Evolutionary conservation across 306 rosid species (phyloP).

Genomic region (Potentilla sterilis): DNA sequence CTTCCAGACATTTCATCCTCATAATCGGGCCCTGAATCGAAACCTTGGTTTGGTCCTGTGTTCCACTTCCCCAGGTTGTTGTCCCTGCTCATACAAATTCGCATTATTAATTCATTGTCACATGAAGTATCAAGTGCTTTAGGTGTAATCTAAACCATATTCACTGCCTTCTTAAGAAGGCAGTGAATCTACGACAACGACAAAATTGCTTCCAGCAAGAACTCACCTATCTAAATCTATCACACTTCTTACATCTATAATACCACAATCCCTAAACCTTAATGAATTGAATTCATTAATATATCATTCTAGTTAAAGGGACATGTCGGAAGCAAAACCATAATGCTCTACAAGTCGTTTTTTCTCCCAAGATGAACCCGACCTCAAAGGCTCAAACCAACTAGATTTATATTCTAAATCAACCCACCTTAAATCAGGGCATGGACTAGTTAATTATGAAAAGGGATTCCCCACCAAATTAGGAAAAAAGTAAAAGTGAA

Average conservation of each 20-base stretch:
- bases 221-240: background rate
- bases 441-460: background rate
- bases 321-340: background rate
- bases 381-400: conserved; percentile 11
- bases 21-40: conserved; percentile 41
- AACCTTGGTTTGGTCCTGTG: conserved; percentile 35
- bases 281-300: background rate
- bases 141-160: background rate
- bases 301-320: background rate
- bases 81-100: conserved; percentile 36
- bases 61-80: conserved; percentile 61
- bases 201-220: background rate
- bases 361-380: conserved; percentile 6
- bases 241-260: background rate
- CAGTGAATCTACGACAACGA: background rate
- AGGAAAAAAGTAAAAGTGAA: background rate
- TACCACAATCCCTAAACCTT: background rate
- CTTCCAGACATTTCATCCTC: conserved; percentile 57
- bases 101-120: background rate
- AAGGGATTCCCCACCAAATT: background rate
- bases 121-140: background rate
- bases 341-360: background rate
- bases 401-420: background rate
- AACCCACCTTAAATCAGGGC: background rate
- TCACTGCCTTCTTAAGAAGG: background rate